Base-by-base conservation (phyloP, 768 basidiomycete species). In the Podaxis sp. region DNA sequence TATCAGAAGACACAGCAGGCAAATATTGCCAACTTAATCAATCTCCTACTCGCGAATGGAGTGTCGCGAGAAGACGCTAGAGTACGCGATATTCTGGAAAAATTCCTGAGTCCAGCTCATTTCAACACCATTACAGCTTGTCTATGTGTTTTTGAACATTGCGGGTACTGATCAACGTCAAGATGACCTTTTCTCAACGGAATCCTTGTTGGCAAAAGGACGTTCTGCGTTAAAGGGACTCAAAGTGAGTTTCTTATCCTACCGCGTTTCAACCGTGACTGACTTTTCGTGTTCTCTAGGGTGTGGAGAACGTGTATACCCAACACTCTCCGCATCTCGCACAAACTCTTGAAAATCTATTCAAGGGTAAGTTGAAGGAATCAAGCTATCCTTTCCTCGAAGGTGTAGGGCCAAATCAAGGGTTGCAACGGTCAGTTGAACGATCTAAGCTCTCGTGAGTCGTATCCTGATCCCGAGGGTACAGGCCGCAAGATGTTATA, bases 281-380 rank as follows among this genome's bases (percentile, higher is more conserved):
- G 25, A 40, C 9, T 43, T 40, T 8, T 38, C 38, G 41, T 47
- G 33, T n/a, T 33, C 36, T 65, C 3, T 59, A 96, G 93, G 97
- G 97, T 2, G 96, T 98, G 3, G 97, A 99, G 76, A 99, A 99
- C 69, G 96, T 98, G 15, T 99, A 98, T 72, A 99, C 94, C 60
- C 97, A 98, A 68, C 97, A 98, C 69, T 88, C 87, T 15, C 97
- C 97, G 6, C 95, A 96, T 74, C 79, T 99, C 4, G 88, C 91
- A 1, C 90, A 97, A 70, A 98, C 96, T 2, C 76, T 98, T 15
- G 97, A 99, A 69, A 83, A 91, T 57, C 76, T 99, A 3, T 84
- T 96, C 69, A 93, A 87, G 71, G 96, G 95, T 9, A 82, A 90
- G 58, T 74, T 99, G 63, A 88, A 85, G 67, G 97, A 99, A 66